Conservation (phyloP, 441 rosid species). For the Syzygium syzygioides region DNA sequence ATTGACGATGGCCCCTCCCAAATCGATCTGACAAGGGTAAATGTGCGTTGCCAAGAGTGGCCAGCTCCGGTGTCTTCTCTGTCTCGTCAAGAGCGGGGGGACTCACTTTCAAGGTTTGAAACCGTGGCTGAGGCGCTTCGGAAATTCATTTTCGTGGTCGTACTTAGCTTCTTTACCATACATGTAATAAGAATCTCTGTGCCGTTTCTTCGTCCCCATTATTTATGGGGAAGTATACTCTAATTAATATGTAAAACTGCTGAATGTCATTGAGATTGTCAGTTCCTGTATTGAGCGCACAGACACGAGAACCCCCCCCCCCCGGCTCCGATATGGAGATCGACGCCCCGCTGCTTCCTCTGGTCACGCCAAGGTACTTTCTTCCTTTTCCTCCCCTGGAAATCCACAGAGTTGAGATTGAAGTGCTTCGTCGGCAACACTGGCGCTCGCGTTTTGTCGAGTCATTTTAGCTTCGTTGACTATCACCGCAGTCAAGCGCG, state of each 20-base stretch:
- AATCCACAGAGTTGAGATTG: neutral
- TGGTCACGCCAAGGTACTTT: neutral
- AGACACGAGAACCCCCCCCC: too few species aligned
- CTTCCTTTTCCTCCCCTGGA: too few species aligned
- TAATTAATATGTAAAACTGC: neutral
- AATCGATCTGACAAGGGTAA: rapidly evolving
- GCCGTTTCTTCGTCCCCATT: neutral
- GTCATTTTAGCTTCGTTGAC: neutral
- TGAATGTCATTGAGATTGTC: neutral
- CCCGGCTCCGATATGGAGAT: too few species aligned
- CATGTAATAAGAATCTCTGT: neutral
- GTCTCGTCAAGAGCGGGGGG: neutral
- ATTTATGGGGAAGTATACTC: neutral
- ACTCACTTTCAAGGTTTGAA: neutral
- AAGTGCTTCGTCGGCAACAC: neutral
- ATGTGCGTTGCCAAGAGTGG: neutral
- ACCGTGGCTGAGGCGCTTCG: neutral
- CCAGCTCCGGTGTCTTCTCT: neutral
- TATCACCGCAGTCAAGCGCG: rapidly evolving
- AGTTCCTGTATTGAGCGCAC: too few species aligned
- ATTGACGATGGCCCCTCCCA: neutral
- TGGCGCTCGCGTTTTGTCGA: neutral
- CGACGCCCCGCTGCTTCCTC: neutral
- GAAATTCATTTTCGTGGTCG: neutral
- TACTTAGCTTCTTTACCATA: neutral